Conservation (phyloP, 768 basidiomycete genomes). For the Suillus subalutaceus region DNA sequence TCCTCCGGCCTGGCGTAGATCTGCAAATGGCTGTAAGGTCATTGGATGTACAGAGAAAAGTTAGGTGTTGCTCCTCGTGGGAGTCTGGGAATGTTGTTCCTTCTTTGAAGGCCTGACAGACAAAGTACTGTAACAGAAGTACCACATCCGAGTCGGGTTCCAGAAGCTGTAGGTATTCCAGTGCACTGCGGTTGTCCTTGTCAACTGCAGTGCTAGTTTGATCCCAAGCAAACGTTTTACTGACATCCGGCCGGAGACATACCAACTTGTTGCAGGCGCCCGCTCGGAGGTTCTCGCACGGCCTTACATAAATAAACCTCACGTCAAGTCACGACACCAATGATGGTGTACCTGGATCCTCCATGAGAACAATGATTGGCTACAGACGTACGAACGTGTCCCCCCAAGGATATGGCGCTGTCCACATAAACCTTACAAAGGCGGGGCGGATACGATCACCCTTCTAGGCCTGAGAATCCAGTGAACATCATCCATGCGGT, state of each 20-base stretch:
- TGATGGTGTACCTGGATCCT: background rate
- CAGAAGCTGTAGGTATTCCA: too few relatives aligned
- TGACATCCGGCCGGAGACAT: background rate
- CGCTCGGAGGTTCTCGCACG: conserved; percentile 1
- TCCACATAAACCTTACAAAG: background rate
- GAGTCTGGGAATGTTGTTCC: too few relatives aligned
- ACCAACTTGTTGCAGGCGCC: background rate
- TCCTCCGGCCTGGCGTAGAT: too few relatives aligned
- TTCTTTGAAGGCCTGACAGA: too few relatives aligned
- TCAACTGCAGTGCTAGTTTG: too few relatives aligned
- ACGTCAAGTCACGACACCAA: background rate
- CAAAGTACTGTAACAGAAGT: too few relatives aligned
- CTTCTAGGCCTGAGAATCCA: background rate
- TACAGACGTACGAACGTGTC: conserved; percentile 1
- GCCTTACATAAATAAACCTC: background rate
- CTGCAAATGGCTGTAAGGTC: too few relatives aligned
- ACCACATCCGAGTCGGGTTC: too few relatives aligned
- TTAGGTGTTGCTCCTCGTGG: too few relatives aligned
- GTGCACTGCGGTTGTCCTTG: too few relatives aligned
- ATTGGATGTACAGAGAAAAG: too few relatives aligned
- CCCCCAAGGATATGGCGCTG: background rate
- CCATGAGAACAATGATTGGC: background rate
- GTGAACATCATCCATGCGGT: background rate
- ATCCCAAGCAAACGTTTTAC: too few relatives aligned
- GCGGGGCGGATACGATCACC: background rate